Percentiles rank a stretch among this genome's conserved stretches.
These are phyloP conservation scores for Bonia amplexicaulis DNA, from an alignment of 176 grass and related monocot genomes.

Conservation along the genomic window DNA sequence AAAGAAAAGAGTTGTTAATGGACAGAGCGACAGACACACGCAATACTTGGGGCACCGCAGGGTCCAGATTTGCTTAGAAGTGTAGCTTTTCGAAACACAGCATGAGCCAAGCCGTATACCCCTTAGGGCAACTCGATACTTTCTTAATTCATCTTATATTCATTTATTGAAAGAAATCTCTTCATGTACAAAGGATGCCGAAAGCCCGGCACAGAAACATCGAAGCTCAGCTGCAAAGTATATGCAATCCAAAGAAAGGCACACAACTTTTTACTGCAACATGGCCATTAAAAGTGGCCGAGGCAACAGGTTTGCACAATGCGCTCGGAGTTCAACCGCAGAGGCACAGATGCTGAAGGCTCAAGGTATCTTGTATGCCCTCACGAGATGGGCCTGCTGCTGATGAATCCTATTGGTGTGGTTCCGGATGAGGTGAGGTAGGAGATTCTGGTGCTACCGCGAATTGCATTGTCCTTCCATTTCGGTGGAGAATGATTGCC, in stretches of 20 bases:
- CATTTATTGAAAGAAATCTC: conserved; percentile 16
- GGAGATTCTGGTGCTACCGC: conserved; percentile 44
- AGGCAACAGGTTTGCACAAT: background rate
- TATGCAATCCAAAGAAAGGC: conserved; percentile 6
- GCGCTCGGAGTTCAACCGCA: background rate
- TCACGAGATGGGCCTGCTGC: background rate
- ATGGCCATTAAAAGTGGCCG: background rate
- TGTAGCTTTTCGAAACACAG: background rate
- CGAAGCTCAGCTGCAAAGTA: conserved; percentile 27
- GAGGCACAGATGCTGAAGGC: background rate
- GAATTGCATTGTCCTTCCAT: conserved; percentile 60
- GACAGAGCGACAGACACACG: background rate
- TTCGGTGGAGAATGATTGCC: conserved; percentile 65
- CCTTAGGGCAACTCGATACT: background rate
- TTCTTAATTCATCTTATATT: conserved; percentile 9
- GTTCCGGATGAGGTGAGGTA: conserved; percentile 36
- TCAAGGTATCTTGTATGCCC: background rate
- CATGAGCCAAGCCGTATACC: background rate
- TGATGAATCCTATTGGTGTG: conserved; percentile 38
- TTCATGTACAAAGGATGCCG: conserved; percentile 40
- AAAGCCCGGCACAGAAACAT: conserved; percentile 15
- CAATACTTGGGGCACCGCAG: background rate
- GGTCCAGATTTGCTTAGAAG: background rate
- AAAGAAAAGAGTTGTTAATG: background rate
- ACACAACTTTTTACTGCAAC: conserved; percentile 6